phyloP scores from a whole-genome alignment of 257 asterid genomes.

The Gardenia jasminoides region DNA sequence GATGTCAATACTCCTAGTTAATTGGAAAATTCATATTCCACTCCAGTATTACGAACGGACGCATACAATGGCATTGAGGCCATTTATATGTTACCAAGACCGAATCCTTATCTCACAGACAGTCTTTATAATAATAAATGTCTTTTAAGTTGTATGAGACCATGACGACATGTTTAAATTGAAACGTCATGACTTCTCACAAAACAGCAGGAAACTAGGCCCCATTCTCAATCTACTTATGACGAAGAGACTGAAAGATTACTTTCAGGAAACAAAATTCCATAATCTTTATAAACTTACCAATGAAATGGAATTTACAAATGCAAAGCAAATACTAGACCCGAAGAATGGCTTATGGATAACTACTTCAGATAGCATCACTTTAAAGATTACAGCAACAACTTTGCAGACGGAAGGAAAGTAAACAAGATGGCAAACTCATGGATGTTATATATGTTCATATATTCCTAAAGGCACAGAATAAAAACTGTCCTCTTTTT shows the following conservation, averaged over 20 bases:
- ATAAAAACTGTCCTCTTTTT: too few species aligned
- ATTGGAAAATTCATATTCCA: too few species aligned
- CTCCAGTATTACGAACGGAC: too few species aligned
- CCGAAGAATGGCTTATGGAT: not conserved
- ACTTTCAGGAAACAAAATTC: not conserved
- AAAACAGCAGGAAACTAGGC: not conserved
- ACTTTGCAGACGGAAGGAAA: not conserved
- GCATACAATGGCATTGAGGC: too few species aligned
- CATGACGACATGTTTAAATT: not conserved
- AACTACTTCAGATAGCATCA: not conserved
- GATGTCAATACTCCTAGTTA: not conserved
- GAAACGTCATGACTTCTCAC: not conserved
- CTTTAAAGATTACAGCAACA: not conserved
- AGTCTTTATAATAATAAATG: not conserved
- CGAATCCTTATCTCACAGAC: not conserved
- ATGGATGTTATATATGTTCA: too few species aligned
- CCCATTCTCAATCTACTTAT: not conserved
- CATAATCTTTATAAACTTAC: not conserved
- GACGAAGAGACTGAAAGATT: not conserved
- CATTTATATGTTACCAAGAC: too few species aligned
- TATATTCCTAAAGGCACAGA: not conserved
- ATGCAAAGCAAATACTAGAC: not conserved
- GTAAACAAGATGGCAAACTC: not conserved
- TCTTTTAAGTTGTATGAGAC: not conserved
- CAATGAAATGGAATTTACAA: not conserved